These are phyloP conservation scores for Pseudopyrenochaeta lycopersici DNA, from an alignment of 2,329 filamentous ascomycete species.

Conservation along the genomic window DNA sequence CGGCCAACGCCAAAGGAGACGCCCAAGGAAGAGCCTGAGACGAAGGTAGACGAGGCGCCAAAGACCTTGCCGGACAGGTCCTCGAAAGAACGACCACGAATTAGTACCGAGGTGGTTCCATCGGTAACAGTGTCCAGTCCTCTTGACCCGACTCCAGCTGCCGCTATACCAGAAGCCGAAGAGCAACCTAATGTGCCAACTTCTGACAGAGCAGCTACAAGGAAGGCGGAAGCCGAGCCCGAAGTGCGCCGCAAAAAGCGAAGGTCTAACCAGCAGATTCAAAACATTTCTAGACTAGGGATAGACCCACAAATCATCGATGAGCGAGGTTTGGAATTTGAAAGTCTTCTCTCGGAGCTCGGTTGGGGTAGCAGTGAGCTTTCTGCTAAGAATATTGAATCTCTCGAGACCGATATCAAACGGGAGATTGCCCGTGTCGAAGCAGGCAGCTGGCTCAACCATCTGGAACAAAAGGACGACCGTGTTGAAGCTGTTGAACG, in stretches of 20 bases:
- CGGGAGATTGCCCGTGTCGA: slow-evolving; percentile 90
- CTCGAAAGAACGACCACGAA: slow-evolving; percentile 39
- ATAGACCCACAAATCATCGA: slow-evolving; percentile 81
- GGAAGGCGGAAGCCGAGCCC: slow-evolving; percentile 34
- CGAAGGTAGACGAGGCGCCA: slow-evolving; percentile 34
- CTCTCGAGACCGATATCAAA: slow-evolving; percentile 82
- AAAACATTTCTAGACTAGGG: slow-evolving; percentile 79
- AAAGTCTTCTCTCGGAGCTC: slow-evolving; percentile 83
- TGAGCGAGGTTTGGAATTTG: slow-evolving; percentile 79
- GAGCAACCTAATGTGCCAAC: slow-evolving; percentile 50
- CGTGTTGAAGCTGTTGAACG: slow-evolving; percentile 85
- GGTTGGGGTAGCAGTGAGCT: slow-evolving; percentile 86
- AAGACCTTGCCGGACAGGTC: slow-evolving; percentile 32
- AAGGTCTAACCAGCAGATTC: slow-evolving; percentile 76
- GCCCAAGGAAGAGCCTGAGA: slow-evolving; percentile 35
- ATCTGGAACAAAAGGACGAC: slow-evolving; percentile 85
- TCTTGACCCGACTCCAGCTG: slow-evolving; percentile 27
- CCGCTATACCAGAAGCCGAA: slow-evolving; percentile 26
- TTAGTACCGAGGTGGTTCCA: slow-evolving; percentile 45
- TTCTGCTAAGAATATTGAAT: slow-evolving; percentile 77
- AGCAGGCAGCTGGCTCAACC: slow-evolving; percentile 89
- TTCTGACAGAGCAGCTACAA: slow-evolving; percentile 33
- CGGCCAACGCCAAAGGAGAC: slow-evolving; percentile 33
- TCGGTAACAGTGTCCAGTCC: slow-evolving; percentile 48
- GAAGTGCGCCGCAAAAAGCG: slow-evolving; percentile 68